These are phyloP conservation scores for Haplosporangium sp. DNA, from an alignment of 371 early-diverging fungal genomes.

Conservation along the genomic window DNA sequence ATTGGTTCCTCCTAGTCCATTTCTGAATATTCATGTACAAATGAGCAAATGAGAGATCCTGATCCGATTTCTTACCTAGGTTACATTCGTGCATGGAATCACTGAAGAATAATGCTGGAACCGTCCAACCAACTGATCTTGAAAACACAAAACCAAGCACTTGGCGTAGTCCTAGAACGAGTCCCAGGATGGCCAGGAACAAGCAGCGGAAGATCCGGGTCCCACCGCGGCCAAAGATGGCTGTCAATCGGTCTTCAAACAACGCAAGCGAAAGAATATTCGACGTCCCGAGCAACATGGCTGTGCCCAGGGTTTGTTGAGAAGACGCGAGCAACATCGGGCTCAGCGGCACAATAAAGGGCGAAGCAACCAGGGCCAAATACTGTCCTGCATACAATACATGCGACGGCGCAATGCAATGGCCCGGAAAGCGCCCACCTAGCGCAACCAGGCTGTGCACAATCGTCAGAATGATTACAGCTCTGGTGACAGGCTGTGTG, in stretches of 20 bases:
- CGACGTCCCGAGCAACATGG: conserved; percentile 18
- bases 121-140: conserved; percentile 64
- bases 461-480: conserved; percentile 25
- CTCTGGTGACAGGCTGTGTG: conserved; percentile 33
- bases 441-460: conserved; percentile 21
- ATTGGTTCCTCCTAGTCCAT: conserved; percentile 1
- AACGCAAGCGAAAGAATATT: conserved; percentile 30
- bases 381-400: conserved; percentile 21
- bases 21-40: not conserved
- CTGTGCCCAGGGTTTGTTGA: conserved; percentile 14
- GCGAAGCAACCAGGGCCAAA: conserved; percentile 26
- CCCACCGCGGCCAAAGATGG: conserved; percentile 18
- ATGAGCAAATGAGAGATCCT: conserved; percentile 4
- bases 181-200: conserved; percentile 22
- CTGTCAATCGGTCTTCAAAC: conserved; percentile 46
- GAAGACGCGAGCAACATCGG: conserved; percentile 16
- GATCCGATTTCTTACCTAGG: conserved; percentile 58
- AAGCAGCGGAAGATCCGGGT: conserved; percentile 36
- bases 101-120: conserved; percentile 69
- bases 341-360: conserved; percentile 35
- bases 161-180: conserved; percentile 56
- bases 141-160: conserved; percentile 64
- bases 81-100: conserved; percentile 69
- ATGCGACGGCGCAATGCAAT: conserved; percentile 39
- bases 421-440: conserved; percentile 31